A percentile compares a stretch with the other conserved stretches of the same genome.
Conservation (phyloP, 495 filamentous ascomycete genomes). For the Delitschia confertaspora region DNA sequence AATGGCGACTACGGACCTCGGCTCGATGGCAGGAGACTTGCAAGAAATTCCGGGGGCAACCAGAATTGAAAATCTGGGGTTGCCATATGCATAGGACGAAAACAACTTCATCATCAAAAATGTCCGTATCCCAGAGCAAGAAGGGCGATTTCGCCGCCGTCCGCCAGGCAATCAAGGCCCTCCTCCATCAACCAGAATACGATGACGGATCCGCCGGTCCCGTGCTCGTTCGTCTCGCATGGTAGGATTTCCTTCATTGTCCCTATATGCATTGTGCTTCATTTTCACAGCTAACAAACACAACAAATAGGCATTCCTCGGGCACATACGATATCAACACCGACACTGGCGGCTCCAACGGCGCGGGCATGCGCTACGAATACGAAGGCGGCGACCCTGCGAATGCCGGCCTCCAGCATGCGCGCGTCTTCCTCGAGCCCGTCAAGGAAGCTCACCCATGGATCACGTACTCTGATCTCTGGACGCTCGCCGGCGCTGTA, state of each 20-base stretch:
- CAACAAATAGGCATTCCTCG: slow-evolving; percentile 54
- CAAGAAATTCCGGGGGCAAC: too few species aligned
- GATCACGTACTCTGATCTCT: slow-evolving; percentile 57
- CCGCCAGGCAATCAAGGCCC: slow-evolving; percentile 45
- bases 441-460: slow-evolving; percentile 49
- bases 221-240: slow-evolving; percentile 54
- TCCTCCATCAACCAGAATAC: slow-evolving; percentile 51
- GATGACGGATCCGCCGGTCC: slow-evolving; percentile 56
- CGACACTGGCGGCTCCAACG: slow-evolving; percentile 54
- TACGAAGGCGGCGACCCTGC: slow-evolving; percentile 54
- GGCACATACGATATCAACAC: slow-evolving; percentile 52
- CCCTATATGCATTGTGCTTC: too few species aligned
- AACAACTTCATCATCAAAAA: background rate
- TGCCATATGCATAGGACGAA: too few species aligned
- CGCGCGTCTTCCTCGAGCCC: slow-evolving; percentile 53
- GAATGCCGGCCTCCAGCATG: slow-evolving; percentile 55
- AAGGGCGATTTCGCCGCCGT: slow-evolving; percentile 44
- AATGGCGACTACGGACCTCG: too few species aligned
- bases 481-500: slow-evolving; percentile 53
- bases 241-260: too few species aligned
- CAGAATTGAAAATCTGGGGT: too few species aligned
- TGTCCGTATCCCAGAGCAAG: slow-evolving; percentile 1
- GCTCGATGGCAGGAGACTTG: too few species aligned
- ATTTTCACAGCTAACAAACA: too few species aligned
- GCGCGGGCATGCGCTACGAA: slow-evolving; percentile 58